Evolutionary conservation across 345 rosid genomes (phyloP).

Genomic region (Conringia planisiliqua): DNA sequence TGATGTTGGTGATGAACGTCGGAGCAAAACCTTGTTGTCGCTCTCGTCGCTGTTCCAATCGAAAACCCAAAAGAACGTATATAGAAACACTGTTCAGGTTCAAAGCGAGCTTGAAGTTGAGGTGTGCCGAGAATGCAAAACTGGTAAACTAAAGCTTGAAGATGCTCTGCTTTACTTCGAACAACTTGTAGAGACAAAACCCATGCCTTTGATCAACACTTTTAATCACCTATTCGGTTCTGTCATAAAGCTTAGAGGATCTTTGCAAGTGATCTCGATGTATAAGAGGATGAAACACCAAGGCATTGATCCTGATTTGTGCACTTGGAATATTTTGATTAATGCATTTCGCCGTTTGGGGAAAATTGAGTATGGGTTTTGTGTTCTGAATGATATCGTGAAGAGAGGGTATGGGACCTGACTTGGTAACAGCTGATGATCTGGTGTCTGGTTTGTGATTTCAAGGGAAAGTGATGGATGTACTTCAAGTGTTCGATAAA

Average conservation of each 20-base stretch:
- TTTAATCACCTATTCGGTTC: not conserved
- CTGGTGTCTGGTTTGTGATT: not conserved
- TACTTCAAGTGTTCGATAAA: constrained; percentile 9
- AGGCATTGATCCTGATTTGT: not conserved
- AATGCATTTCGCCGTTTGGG: not conserved
- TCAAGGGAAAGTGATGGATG: not conserved
- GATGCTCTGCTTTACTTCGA: constrained; percentile 1
- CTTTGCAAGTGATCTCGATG: not conserved
- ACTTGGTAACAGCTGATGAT: not conserved
- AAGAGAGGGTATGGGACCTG: not conserved
- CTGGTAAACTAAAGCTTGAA: not conserved
- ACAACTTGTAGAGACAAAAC: not conserved
- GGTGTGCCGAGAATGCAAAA: not conserved
- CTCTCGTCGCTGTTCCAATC: not conserved
- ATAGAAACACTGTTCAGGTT: not conserved
- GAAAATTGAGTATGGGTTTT: not conserved
- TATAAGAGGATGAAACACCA: not conserved
- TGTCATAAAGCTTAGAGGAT: not conserved
- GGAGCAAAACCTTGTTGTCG: not conserved
- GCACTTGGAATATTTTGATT: not conserved
- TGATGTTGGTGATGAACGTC: not conserved
- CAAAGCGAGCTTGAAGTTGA: not conserved
- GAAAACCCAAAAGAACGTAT: not conserved
- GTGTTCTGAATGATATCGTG: not conserved
- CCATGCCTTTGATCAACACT: not conserved